These are phyloP conservation scores for Fusarium nelsonii DNA, from an alignment of 2,329 filamentous ascomycete genomes.

Conservation along the genomic window DNA sequence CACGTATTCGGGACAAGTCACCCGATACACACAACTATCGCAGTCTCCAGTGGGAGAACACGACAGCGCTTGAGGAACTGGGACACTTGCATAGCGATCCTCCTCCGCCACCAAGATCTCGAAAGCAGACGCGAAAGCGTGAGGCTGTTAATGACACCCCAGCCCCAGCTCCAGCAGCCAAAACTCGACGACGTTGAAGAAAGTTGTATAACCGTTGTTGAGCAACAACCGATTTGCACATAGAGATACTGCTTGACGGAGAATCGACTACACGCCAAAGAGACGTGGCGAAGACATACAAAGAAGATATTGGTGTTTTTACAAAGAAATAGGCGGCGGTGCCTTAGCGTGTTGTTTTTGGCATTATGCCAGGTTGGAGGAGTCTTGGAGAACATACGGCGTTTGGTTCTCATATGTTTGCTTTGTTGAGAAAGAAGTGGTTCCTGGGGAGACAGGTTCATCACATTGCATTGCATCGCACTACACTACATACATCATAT, in stretches of 20 bases:
- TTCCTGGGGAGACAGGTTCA: slow-evolving; percentile 10
- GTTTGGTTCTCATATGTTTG: slow-evolving; percentile 36
- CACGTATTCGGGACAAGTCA: slow-evolving; percentile 60
- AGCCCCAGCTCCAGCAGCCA: slow-evolving; percentile 49
- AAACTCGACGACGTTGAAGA: slow-evolving; percentile 49
- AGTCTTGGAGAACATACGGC: slow-evolving; percentile 42
- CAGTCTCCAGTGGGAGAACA: slow-evolving; percentile 68
- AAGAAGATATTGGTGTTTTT: slow-evolving; percentile 18
- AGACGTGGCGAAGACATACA: slow-evolving; percentile 12
- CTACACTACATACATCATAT: slow-evolving; percentile 1
- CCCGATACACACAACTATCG: slow-evolving; percentile 62
- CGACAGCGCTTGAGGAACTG: slow-evolving; percentile 67
- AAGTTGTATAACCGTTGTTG: not conserved
- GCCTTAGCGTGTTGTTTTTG: slow-evolving; percentile 24
- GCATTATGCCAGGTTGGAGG: slow-evolving; percentile 27
- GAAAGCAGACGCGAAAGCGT: slow-evolving; percentile 66
- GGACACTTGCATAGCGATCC: slow-evolving; percentile 69
- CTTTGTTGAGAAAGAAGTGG: slow-evolving; percentile 17
- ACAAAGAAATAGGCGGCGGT: slow-evolving; percentile 10
- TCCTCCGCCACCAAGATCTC: slow-evolving; percentile 63
- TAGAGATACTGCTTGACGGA: not conserved
- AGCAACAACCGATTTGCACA: not conserved
- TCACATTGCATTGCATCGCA: slow-evolving; percentile 15
- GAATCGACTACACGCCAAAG: slow-evolving; percentile 22
- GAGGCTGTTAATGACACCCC: slow-evolving; percentile 55